A percentile compares a stretch with the other conserved stretches of the same genome.
Conservation (phyloP, 2,329 filamentous ascomycete species). For the Xylariales sp. region DNA sequence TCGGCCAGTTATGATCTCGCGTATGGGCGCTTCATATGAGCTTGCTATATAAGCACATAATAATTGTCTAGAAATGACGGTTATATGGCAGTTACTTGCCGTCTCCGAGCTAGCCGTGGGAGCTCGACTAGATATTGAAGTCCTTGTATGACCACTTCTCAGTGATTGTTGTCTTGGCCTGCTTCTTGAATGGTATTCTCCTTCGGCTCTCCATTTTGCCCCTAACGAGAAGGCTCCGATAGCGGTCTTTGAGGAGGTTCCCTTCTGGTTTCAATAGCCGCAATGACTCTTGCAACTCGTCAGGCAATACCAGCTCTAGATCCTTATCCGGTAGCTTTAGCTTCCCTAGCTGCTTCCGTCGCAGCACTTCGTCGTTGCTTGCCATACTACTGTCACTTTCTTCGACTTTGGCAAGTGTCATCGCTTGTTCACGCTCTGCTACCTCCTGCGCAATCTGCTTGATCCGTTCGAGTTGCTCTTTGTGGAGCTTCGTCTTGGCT, state of each 20-base stretch:
- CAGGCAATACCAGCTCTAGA: constrained; percentile 82
- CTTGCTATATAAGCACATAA: constrained; percentile 6
- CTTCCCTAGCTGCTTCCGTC: constrained; percentile 80
- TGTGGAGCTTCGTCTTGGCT: constrained; percentile 76
- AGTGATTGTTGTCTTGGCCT: constrained; percentile 81
- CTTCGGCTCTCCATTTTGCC: constrained; percentile 89
- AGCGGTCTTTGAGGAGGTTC: constrained; percentile 92
- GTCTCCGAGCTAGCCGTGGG: background rate
- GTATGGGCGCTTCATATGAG: background rate
- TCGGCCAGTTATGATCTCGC: constrained; percentile 20
- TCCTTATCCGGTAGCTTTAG: constrained; percentile 79
- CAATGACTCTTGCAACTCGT: constrained; percentile 86
- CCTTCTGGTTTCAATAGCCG: constrained; percentile 90
- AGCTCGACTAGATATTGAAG: constrained; percentile 69
- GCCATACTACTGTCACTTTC: constrained; percentile 62
- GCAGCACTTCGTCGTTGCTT: constrained; percentile 69
- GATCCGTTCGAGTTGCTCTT: constrained; percentile 77
- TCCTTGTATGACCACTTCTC: constrained; percentile 99
- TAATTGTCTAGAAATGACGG: background rate
- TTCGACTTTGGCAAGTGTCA: constrained; percentile 57
- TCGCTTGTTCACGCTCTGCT: constrained; percentile 64
- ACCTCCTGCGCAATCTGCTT: constrained; percentile 76
- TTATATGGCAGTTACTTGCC: constrained; percentile 8
- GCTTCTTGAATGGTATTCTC: constrained; percentile 82
- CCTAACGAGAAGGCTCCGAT: constrained; percentile 86